Base-by-base conservation (phyloP, 495 filamentous ascomycete genomes). In the Penicillium robsamsonii region DNA sequence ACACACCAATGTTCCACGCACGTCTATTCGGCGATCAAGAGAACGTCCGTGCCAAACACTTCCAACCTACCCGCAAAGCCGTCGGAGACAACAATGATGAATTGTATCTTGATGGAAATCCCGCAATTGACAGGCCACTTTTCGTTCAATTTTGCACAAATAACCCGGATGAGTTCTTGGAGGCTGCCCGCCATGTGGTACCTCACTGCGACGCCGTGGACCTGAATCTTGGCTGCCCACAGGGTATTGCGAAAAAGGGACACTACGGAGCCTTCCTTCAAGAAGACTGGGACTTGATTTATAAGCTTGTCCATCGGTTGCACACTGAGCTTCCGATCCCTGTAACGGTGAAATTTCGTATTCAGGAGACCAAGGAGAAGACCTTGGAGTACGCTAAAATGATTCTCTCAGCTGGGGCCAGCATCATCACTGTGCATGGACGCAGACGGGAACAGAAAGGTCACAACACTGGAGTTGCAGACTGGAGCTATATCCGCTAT, bases 61-160 rank as follows among this genome's bases (percentile, higher is more conserved):
- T 96, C 73, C 87, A 95, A 60, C 84, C 91, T 0, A 81, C 79
- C 12, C 77, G 81, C 48, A 66, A 69, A 5, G 60, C 70, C 5
- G 57, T 77, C 24, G 71, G 72, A 25, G 57, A 62, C 8, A 59
- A 60, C 13, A 63, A 61, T 45, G 56, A 68, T 55, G 55, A 76
- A 58, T 49, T 68, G 47, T 88, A 82, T 63, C 86, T 97, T 31
- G 95, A 98, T 73, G 94, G 94, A 50, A 91, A 96, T 73, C 86
- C 90, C 3, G 57, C 75, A 3, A 69, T 88, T 49, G 94, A 99
- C 69, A 83, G 94, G 7, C 94, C 94, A 4, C 83, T 97, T 7
- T 88, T 96, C 66, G 94, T 96, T 11, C 94, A 99, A 64, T 99
- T 99, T 75, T 97, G 95, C 76, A 85, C 93, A 46, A 97, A 99